These are phyloP conservation scores for Potentilla sterilis DNA, from an alignment of 306 rosid genomes.

Conservation along the genomic window DNA sequence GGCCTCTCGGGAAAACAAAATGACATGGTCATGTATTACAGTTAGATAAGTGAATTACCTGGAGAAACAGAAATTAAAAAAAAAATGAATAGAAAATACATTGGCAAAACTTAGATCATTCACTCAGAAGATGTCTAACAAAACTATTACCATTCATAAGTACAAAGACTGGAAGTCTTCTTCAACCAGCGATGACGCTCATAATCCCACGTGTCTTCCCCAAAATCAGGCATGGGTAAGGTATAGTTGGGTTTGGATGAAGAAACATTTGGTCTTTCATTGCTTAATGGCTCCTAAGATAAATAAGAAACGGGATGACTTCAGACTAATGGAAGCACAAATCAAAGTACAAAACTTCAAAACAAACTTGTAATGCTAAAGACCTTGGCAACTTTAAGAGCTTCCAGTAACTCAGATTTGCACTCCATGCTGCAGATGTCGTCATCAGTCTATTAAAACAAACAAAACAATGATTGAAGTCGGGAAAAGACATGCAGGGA, in stretches of 20 bases:
- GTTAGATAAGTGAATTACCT: conserved; percentile 15
- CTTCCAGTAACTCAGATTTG: conserved; percentile 64
- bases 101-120: not conserved
- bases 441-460: conserved; percentile 63
- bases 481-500: conserved; percentile 10
- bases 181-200: conserved; percentile 66
- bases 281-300: conserved; percentile 43
- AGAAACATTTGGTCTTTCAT: conserved; percentile 32
- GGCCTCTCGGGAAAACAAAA: not conserved
- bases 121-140: conserved; percentile 12
- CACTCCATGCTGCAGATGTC: conserved; percentile 94
- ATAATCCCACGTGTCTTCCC: conserved; percentile 76
- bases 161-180: conserved; percentile 62
- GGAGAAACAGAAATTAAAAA: not conserved
- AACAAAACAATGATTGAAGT: conserved; percentile 12
- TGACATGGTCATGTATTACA: conserved; percentile 3
- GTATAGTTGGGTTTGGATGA: conserved; percentile 32
- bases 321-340: conserved; percentile 21
- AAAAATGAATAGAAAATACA: not conserved
- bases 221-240: conserved; percentile 45
- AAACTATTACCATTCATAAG: conserved; percentile 66
- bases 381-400: conserved; percentile 48
- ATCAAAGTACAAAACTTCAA: not conserved
- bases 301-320: not conserved
- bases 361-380: not conserved